These are phyloP conservation scores for Neophaeococcomyces aloes DNA, from an alignment of 2,329 filamentous ascomycete species.

Conservation along the genomic window DNA sequence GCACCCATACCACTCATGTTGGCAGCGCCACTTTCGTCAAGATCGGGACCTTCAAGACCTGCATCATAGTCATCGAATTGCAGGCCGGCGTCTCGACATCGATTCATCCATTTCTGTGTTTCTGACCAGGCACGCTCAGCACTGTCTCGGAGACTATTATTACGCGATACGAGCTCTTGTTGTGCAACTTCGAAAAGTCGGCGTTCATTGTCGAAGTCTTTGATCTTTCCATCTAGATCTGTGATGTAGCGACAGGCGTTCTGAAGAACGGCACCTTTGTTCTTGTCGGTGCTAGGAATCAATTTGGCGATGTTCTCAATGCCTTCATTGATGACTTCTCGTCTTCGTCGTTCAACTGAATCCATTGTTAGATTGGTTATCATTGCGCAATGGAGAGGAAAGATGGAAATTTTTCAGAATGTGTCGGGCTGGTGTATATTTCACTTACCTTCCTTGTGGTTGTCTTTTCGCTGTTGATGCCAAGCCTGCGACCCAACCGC, in stretches of 20 bases:
- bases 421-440: background rate
- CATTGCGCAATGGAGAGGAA: too few relatives aligned
- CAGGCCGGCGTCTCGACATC: constrained; percentile 37
- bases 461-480: constrained; percentile 95
- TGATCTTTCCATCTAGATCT: constrained; percentile 46
- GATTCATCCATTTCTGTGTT: constrained; percentile 52
- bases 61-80: constrained; percentile 39
- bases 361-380: constrained; percentile 1
- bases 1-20: background rate
- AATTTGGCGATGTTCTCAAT: constrained; percentile 98
- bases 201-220: constrained; percentile 31
- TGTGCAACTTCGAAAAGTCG: constrained; percentile 37
- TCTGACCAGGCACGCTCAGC: constrained; percentile 84
- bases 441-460: constrained; percentile 87
- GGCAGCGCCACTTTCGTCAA: background rate
- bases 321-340: constrained; percentile 97
- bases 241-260: constrained; percentile 90
- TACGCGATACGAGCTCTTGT: constrained; percentile 86
- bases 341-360: constrained; percentile 83
- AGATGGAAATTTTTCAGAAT: background rate
- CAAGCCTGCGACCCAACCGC: constrained; percentile 93
- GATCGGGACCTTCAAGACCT: background rate
- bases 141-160: constrained; percentile 87
- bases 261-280: constrained; percentile 93
- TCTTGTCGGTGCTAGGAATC: constrained; percentile 95